A percentile compares a stretch with the other conserved stretches of the same genome.
These are phyloP conservation scores for Lignosus rhinocerotis DNA, from an alignment of 1,284 basidiomycete species.

Conservation along the genomic window DNA sequence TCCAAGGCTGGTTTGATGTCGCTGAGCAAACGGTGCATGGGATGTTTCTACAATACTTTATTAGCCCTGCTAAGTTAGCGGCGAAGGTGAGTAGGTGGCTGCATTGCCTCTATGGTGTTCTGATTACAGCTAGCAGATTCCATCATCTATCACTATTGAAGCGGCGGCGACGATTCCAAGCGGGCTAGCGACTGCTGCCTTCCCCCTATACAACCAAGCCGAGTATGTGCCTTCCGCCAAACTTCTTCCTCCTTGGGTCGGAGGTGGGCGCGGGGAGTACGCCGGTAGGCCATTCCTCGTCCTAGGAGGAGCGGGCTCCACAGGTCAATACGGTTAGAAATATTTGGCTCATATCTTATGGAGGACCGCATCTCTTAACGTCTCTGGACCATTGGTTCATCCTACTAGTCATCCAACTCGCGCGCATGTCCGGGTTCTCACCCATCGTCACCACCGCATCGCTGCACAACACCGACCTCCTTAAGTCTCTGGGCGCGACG, in stretches of 20 bases:
- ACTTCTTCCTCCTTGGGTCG: slow-evolving; percentile 25
- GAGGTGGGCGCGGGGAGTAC: slow-evolving; percentile 24
- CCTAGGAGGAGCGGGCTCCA: slow-evolving; percentile 37
- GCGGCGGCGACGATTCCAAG: slow-evolving; percentile 32
- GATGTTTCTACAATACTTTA: slow-evolving; percentile 35
- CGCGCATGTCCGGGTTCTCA: slow-evolving; percentile 51
- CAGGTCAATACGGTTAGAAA: slow-evolving; percentile 37
- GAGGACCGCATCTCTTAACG: too few species aligned
- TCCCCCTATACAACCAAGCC: slow-evolving; percentile 28
- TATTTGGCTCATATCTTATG: too few species aligned
- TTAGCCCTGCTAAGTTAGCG: slow-evolving; percentile 28
- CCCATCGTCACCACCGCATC: slow-evolving; percentile 57
- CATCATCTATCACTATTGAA: slow-evolving; percentile 29
- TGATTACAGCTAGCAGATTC: slow-evolving; percentile 23
- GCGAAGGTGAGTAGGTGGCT: slow-evolving; percentile 22
- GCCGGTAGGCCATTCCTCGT: slow-evolving; percentile 33
- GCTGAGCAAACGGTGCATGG: slow-evolving; percentile 29
- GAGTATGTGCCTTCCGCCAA: slow-evolving; percentile 15
- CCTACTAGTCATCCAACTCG: slow-evolving; percentile 51
- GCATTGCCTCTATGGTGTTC: not conserved
- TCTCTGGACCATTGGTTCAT: too few species aligned
- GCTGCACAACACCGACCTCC: slow-evolving; percentile 39
- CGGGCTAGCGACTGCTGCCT: slow-evolving; percentile 28
- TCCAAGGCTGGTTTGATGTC: slow-evolving; percentile 21
- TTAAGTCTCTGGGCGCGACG: slow-evolving; percentile 56